phyloP scores from a whole-genome alignment of 306 rosid species.

The Quercus parvula region DNA sequence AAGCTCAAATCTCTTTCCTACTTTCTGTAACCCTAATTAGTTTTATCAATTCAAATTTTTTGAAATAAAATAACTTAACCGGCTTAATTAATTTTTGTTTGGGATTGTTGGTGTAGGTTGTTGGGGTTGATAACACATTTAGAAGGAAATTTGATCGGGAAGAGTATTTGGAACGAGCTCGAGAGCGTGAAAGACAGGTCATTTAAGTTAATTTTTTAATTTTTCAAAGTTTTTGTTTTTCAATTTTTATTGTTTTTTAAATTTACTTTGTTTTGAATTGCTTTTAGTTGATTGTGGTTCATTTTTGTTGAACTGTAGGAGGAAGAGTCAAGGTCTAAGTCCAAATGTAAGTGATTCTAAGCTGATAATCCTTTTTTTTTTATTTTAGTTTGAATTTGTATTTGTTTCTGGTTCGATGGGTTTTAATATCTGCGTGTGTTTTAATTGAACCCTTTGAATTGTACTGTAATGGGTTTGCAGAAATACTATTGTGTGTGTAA shows the following conservation, averaged over 20 bases:
- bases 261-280: background rate
- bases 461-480: too few relatives aligned
- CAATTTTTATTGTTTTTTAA: background rate
- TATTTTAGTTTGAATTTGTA: background rate
- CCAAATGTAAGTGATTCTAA: conserved; percentile 53
- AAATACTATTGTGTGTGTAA: too few relatives aligned
- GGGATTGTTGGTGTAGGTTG: conserved; percentile 34
- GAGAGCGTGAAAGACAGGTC: conserved; percentile 91
- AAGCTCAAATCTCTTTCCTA: conserved; percentile 24
- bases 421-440: background rate
- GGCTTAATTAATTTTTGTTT: too few relatives aligned
- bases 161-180: conserved; percentile 88
- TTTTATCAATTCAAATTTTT: background rate
- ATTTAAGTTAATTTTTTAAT: background rate
- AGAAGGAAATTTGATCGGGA: conserved; percentile 96
- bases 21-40: background rate
- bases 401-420: background rate
- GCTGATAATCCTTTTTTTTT: background rate
- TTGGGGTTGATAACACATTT: conserved; percentile 86
- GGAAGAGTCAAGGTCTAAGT: conserved; percentile 48
- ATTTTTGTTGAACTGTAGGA: conserved; percentile 40
- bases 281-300: background rate
- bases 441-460: too few relatives aligned
- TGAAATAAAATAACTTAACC: background rate
- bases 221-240: background rate